These are phyloP conservation scores for Neurospora sublineolata DNA, from an alignment of 495 filamentous ascomycete genomes.

Conservation along the genomic window DNA sequence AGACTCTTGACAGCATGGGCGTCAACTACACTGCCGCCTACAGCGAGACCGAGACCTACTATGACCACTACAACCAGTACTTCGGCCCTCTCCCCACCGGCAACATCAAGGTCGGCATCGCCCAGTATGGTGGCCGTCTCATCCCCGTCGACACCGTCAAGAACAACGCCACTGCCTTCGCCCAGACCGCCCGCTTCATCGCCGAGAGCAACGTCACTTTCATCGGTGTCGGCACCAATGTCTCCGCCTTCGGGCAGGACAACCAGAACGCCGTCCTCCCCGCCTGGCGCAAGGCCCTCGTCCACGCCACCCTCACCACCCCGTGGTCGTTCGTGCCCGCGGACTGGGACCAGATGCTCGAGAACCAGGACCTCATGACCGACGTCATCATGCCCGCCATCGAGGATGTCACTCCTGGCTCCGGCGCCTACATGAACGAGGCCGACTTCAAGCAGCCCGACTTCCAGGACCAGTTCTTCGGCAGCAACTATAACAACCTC, in stretches of 20 bases:
- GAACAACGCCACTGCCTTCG: slow-evolving; percentile 20
- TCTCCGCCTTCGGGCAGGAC: slow-evolving; percentile 14
- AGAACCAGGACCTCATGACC: slow-evolving; percentile 20
- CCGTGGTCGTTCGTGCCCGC: slow-evolving; percentile 17
- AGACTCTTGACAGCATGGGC: slow-evolving; percentile 20
- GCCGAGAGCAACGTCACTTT: slow-evolving; percentile 29
- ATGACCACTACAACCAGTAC: slow-evolving; percentile 34
- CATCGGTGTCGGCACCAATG: slow-evolving; percentile 24
- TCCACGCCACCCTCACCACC: slow-evolving; percentile 16
- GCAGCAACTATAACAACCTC: slow-evolving; percentile 33
- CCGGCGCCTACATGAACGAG: slow-evolving; percentile 40
- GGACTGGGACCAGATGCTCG: slow-evolving; percentile 12
- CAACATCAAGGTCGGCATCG: slow-evolving; percentile 34
- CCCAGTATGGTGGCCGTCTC: slow-evolving; percentile 49
- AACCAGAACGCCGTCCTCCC: slow-evolving; percentile 43
- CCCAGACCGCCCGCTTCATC: slow-evolving; percentile 28
- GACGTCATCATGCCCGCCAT: slow-evolving; percentile 21
- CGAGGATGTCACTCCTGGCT: slow-evolving; percentile 25
- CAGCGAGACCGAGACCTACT: slow-evolving; percentile 30
- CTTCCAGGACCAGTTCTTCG: slow-evolving; percentile 43
- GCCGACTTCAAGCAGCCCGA: slow-evolving; percentile 35
- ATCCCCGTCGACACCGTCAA: slow-evolving; percentile 42
- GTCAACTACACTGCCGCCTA: slow-evolving; percentile 15
- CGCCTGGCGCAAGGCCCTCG: slow-evolving; percentile 20
- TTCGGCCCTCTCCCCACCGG: slow-evolving; percentile 28